Evolutionary conservation across 2,329 filamentous ascomycete genomes (phyloP).

Genomic region (Nigrospora osmanthi): DNA sequence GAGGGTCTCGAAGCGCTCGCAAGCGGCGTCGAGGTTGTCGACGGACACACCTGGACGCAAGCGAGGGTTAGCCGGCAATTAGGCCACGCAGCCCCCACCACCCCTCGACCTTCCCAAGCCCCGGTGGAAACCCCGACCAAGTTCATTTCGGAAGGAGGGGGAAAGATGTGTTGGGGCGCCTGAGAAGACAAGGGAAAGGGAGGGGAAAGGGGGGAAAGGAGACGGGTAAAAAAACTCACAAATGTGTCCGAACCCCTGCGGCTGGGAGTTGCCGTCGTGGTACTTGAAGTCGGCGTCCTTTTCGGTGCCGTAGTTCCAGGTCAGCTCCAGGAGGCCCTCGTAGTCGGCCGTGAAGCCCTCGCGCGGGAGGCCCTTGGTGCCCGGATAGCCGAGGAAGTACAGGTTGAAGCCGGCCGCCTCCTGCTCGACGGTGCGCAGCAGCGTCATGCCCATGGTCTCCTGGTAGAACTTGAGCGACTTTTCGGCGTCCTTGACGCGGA

Average conservation of each 20-base stretch:
- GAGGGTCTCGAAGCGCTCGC: slow-evolving; percentile 74
- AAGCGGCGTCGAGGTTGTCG: slow-evolving; percentile 83
- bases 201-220: background rate
- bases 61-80: background rate
- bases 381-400: slow-evolving; percentile 83
- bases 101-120: too few relatives aligned
- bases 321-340: slow-evolving; percentile 85
- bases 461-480: slow-evolving; percentile 74
- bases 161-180: too few relatives aligned
- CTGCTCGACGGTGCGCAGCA: slow-evolving; percentile 67
- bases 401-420: slow-evolving; percentile 71
- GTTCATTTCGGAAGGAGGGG: too few relatives aligned
- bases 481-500: slow-evolving; percentile 78
- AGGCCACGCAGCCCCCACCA: too few relatives aligned
- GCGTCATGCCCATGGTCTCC: slow-evolving; percentile 81
- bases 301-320: slow-evolving; percentile 79
- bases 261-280: slow-evolving; percentile 85
- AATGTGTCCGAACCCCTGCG: slow-evolving; percentile 91
- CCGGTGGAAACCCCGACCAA: too few relatives aligned
- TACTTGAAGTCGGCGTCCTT: slow-evolving; percentile 79
- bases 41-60: slow-evolving; percentile 59
- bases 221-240: slow-evolving; percentile 43
- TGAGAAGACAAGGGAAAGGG: too few relatives aligned
- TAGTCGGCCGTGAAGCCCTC: slow-evolving; percentile 53
- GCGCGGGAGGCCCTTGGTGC: slow-evolving; percentile 42